Evolutionary conservation across 768 basidiomycete species (phyloP), one percentile per base, ranked within the genome.

Genomic region (Mycena kentingensis): DNA sequence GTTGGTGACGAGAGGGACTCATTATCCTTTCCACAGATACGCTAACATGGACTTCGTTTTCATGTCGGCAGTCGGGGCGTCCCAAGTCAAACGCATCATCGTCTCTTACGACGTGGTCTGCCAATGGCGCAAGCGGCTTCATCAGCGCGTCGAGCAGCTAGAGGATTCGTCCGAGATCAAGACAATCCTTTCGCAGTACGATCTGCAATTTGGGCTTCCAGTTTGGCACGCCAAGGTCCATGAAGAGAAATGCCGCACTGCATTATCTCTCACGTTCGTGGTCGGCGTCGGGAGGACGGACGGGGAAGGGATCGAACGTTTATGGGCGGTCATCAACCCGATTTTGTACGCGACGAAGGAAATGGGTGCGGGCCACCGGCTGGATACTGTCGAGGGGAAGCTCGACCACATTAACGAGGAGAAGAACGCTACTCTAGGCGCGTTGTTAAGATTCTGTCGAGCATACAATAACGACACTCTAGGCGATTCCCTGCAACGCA

Each of bases 231-330:
- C 31, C 16, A 16, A 32, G 31, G 31, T 16, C 10, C 31, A 32
- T 32, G 31, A 32, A 16, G 31, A 32, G 31, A 32, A 32, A 16
- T 32, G 31, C 16, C 31, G 31, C 10, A 16, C 31, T 69, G 70
- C 31, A 67, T 69, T 51, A 26, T 70, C 67, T 0, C 57, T 73
- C 28, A 67, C 70, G 21, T 57, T 57, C 16, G 39, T 37, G 7
- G 22, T 29, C 2, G 55, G 63, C 0, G 54, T 58, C 27, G 67
- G 65, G 5, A 50, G 64, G 2, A 64, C 60, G 10, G 67, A 70
- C 49, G 65, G 70, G 0, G 70, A 75, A 37, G 67, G 49, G 0
- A 60, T 66, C 0, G 73, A 75, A 28, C 47, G 59, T 0, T 49
- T 45, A 0, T 74, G 73, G 73, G 35, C 66, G 0, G 49, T 39